Conservation (phyloP, 495 filamentous ascomycete genomes). For the Penicillium maclennaniae region DNA sequence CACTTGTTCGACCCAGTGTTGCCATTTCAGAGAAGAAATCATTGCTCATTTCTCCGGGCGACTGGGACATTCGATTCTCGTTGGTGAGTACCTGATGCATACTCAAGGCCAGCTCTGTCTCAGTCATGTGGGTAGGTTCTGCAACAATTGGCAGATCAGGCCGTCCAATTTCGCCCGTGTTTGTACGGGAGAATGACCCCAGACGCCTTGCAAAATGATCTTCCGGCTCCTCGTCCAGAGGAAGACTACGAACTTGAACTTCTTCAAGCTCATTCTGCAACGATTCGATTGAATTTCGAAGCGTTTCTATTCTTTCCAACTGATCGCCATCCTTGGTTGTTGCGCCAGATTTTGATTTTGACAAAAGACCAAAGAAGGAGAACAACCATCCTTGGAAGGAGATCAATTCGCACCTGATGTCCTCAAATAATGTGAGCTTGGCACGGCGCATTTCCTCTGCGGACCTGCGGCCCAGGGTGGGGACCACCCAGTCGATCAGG, state of each 20-base stretch:
- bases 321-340: constrained; percentile 14
- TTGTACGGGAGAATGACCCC: constrained; percentile 6
- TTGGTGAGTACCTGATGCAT: constrained; percentile 32
- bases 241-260: constrained; percentile 15
- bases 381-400: constrained; percentile 33
- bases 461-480: constrained; percentile 39
- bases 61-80: constrained; percentile 38
- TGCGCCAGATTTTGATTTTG: constrained; percentile 1
- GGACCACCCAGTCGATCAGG: constrained; percentile 46
- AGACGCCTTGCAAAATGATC: constrained; percentile 4
- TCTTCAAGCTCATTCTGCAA: constrained; percentile 31
- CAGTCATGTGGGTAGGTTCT: constrained; percentile 5
- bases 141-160: constrained; percentile 8
- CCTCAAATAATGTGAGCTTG: constrained; percentile 36
- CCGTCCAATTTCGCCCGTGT: constrained; percentile 1
- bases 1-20: constrained; percentile 25
- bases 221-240: not conserved
- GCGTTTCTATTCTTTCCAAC: constrained; percentile 24
- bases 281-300: constrained; percentile 29
- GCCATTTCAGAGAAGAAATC: constrained; percentile 31
- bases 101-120: constrained; percentile 12
- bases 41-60: constrained; percentile 36
- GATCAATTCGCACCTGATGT: constrained; percentile 35
- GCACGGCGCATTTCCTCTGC: constrained; percentile 40
- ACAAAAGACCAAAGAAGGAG: constrained; percentile 29